Evolutionary conservation across 148 eudicot genomes (phyloP).

Genomic region (Amaranthus palmeri): DNA sequence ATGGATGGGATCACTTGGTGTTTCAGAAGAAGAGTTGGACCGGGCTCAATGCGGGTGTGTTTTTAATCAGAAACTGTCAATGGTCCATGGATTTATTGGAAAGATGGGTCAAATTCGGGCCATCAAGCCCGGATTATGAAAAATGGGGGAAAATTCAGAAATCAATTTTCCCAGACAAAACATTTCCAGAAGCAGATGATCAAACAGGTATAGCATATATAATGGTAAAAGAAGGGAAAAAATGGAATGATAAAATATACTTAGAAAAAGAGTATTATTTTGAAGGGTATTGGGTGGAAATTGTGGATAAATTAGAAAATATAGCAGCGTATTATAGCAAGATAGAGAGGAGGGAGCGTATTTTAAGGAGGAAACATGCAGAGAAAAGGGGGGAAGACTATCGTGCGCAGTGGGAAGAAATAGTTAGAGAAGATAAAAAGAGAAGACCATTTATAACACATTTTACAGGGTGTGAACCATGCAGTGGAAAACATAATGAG

Average conservation of each 20-base stretch:
- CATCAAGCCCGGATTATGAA: slow-evolving; percentile 47
- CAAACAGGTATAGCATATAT: slow-evolving; percentile 72
- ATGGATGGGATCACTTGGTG: slow-evolving; percentile 62
- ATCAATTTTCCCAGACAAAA: slow-evolving; percentile 48
- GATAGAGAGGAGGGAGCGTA: slow-evolving; percentile 31
- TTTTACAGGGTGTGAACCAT: slow-evolving; percentile 90
- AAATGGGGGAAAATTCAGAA: slow-evolving; percentile 61
- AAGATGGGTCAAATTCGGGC: slow-evolving; percentile 75
- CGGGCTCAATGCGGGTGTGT: slow-evolving; percentile 83
- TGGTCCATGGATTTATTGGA: slow-evolving; percentile 85
- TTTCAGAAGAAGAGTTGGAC: slow-evolving; percentile 65
- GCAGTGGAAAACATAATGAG: slow-evolving; percentile 68
- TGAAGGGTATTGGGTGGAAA: slow-evolving; percentile 82
- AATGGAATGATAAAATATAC: slow-evolving; percentile 63
- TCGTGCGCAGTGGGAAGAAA: slow-evolving; percentile 26
- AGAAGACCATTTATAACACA: slow-evolving; percentile 88
- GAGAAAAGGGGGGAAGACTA: slow-evolving; percentile 52
- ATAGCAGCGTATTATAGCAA: slow-evolving; percentile 26
- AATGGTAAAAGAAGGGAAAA: slow-evolving; percentile 40
- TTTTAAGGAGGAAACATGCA: slow-evolving; percentile 50
- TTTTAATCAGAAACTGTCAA: slow-evolving; percentile 77
- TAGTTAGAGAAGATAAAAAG: slow-evolving; percentile 28
- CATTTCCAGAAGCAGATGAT: slow-evolving; percentile 74
- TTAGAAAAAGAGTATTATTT: slow-evolving; percentile 61
- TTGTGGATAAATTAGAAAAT: slow-evolving; percentile 44